Evolutionary conservation across 2,329 filamentous ascomycete species (phyloP).

Genomic region (Saccharata proteae): DNA sequence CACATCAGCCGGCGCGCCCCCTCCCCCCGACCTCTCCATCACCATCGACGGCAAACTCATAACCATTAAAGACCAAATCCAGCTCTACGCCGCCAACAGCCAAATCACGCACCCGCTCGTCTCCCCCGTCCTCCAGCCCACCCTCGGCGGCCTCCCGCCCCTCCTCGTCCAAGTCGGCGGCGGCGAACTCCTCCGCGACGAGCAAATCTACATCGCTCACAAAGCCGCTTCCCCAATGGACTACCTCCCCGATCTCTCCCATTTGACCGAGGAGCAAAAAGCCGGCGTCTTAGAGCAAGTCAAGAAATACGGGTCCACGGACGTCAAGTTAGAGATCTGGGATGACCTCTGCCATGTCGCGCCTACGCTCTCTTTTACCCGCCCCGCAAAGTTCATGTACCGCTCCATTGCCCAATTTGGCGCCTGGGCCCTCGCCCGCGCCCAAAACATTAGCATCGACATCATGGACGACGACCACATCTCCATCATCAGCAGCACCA

Average conservation of each 20-base stretch:
- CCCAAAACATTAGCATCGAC: conserved; percentile 68
- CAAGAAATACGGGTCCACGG: conserved; percentile 66
- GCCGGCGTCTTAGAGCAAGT: conserved; percentile 51
- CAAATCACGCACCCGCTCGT: conserved; percentile 79
- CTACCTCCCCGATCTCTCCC: conserved; percentile 51
- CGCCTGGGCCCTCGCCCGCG: conserved; percentile 76
- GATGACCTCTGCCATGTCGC: conserved; percentile 89
- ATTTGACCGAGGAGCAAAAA: conserved; percentile 18
- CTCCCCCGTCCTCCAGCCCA: conserved; percentile 77
- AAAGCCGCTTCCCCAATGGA: conserved; percentile 76
- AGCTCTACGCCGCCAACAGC: conserved; percentile 76
- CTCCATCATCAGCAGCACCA: conserved; percentile 57
- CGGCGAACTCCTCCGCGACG: conserved; percentile 79
- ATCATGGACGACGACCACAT: conserved; percentile 69
- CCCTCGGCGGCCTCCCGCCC: conserved; percentile 79
- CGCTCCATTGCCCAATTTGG: conserved; percentile 85
- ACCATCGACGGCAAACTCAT: conserved; percentile 55
- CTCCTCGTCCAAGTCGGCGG: conserved; percentile 78
- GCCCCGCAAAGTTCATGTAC: conserved; percentile 95
- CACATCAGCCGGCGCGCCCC: not conserved
- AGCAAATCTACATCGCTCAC: conserved; percentile 90
- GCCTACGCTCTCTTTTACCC: conserved; percentile 86
- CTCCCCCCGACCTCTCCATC: conserved; percentile 41
- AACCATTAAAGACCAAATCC: conserved; percentile 80
- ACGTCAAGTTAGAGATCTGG: conserved; percentile 93